Evolutionary conservation across 1,284 basidiomycete genomes (phyloP).

Genomic region (Apiotrichum montevideense): DNA sequence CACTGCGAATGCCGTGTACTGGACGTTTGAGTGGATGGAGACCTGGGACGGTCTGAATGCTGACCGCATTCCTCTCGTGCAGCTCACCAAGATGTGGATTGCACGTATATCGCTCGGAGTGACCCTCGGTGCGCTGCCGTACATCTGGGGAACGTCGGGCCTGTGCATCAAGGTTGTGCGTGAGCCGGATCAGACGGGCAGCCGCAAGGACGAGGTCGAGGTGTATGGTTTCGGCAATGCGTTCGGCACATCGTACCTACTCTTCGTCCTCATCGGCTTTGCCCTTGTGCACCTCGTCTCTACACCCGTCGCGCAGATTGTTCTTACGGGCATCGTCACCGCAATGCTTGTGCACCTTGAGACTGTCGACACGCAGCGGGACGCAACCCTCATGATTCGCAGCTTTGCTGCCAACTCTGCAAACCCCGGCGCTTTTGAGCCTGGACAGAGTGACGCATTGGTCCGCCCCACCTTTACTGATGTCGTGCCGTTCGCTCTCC

Average conservation of each 20-base stretch:
- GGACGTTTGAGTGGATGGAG: conserved; percentile 75
- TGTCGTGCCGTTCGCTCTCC: conserved; percentile 63
- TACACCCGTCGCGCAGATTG: conserved; percentile 76
- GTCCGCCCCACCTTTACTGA: conserved; percentile 59
- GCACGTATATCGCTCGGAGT: conserved; percentile 57
- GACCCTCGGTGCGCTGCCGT: conserved; percentile 54
- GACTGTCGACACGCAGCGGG: conserved; percentile 68
- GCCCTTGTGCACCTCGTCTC: conserved; percentile 59
- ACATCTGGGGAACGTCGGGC: conserved; percentile 64
- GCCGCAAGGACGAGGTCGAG: conserved; percentile 52
- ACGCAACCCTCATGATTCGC: conserved; percentile 54
- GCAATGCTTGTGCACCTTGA: conserved; percentile 69
- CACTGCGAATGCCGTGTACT: conserved; percentile 58
- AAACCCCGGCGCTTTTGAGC: conserved; percentile 41
- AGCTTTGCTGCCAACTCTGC: conserved; percentile 24
- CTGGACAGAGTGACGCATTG: conserved; percentile 39
- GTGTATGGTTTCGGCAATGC: conserved; percentile 86
- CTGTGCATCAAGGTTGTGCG: conserved; percentile 62
- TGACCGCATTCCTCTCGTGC: conserved; percentile 46
- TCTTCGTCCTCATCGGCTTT: conserved; percentile 68
- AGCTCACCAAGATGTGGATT: conserved; percentile 56
- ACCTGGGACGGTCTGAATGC: conserved; percentile 37
- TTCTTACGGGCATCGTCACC: conserved; percentile 59
- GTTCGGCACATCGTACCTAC: conserved; percentile 76
- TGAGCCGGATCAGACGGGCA: conserved; percentile 34